phyloP scores from a whole-genome alignment of 768 basidiomycete species.

The Agaricus blazei region DNA sequence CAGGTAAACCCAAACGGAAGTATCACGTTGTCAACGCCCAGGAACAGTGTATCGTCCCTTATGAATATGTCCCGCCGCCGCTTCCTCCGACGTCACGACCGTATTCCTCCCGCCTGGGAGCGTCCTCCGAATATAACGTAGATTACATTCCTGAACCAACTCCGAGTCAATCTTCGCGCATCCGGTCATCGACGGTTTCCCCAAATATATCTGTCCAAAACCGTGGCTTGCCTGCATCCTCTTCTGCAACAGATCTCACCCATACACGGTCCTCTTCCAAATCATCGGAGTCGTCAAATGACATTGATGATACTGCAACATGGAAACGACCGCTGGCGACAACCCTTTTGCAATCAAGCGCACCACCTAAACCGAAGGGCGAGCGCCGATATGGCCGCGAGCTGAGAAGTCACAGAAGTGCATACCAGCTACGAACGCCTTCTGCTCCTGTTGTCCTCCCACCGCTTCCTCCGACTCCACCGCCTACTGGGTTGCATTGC shows the following conservation, averaged over 20 bases:
- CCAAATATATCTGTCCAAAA: neutral
- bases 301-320: constrained; percentile 9
- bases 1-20: constrained; percentile 5
- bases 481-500: neutral
- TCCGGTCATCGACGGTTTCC: constrained; percentile 1
- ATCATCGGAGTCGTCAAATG: neutral
- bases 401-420: neutral
- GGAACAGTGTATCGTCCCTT: neutral
- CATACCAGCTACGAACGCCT: constrained; percentile 3
- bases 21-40: constrained; percentile 5
- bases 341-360: neutral
- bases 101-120: constrained; percentile 3
- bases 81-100: constrained; percentile 1
- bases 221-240: neutral
- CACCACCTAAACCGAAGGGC: neutral
- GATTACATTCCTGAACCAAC: neutral
- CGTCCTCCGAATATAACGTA: constrained; percentile 5
- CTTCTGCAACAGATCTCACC: neutral
- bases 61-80: constrained; percentile 5
- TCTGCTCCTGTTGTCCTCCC: constrained; percentile 8
- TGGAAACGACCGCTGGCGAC: constrained; percentile 28
- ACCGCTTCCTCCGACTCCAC: constrained; percentile 10
- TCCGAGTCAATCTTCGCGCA: neutral
- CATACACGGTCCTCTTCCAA: constrained; percentile 1
- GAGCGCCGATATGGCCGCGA: neutral